phyloP scores from a whole-genome alignment of 73 alveolate species.

The Paramecium pentaurelia region DNA sequence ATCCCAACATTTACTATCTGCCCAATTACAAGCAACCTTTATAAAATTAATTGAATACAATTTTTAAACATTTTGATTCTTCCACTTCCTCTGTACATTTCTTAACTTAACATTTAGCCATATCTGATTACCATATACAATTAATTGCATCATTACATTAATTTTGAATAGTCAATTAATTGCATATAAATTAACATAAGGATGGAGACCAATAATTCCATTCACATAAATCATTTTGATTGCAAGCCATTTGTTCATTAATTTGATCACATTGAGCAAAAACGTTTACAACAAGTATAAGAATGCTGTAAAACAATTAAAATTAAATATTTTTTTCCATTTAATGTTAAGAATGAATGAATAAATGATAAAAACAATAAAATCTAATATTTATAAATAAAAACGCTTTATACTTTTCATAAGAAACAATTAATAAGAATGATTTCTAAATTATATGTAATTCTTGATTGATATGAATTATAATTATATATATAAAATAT shows the following conservation, averaged over 20 bases:
- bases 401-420: background rate
- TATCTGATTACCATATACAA: background rate
- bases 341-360: background rate
- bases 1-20: background rate
- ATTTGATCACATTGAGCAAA: background rate
- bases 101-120: background rate
- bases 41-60: background rate
- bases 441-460: background rate
- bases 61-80: background rate
- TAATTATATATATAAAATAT: too few species aligned
- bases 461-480: background rate
- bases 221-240: background rate
- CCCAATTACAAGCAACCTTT: background rate
- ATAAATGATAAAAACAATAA: background rate
- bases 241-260: background rate
- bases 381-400: background rate
- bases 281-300: background rate
- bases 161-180: background rate
- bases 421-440: too few species aligned
- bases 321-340: background rate
- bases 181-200: background rate
- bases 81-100: background rate
- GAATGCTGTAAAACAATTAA: background rate
- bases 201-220: background rate
- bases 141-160: background rate